phyloP scores from a whole-genome alignment of 176 grass and related monocot genomes.

The Secale cereale region DNA sequence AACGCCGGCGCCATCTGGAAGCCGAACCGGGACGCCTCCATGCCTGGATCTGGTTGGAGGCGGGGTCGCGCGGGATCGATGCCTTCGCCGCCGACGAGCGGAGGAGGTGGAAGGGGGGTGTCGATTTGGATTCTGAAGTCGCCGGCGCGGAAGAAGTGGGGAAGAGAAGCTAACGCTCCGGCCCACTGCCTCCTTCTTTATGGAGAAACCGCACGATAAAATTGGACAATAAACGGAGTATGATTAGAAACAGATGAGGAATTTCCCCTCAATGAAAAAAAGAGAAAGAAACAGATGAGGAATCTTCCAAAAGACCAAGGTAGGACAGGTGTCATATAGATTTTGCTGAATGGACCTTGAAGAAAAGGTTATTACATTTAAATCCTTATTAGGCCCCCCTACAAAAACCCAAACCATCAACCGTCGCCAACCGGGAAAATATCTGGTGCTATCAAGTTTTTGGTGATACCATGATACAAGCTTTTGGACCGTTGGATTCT shows the following conservation, averaged over 20 bases:
- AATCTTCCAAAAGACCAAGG: not conserved
- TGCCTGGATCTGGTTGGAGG: not conserved
- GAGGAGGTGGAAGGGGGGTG: too few species aligned
- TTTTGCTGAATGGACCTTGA: not conserved
- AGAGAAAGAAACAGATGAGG: not conserved
- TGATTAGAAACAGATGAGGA: not conserved
- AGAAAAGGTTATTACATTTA: not conserved
- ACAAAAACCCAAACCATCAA: too few species aligned
- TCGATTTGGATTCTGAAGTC: not conserved
- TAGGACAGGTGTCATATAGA: not conserved
- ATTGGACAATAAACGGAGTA: not conserved
- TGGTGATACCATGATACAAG: too few species aligned
- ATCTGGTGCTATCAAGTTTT: too few species aligned
- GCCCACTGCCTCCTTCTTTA: not conserved
- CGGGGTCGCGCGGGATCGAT: not conserved
- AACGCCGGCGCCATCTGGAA: not conserved
- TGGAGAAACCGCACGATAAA: not conserved
- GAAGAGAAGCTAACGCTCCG: not conserved
- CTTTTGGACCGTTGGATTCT: too few species aligned
- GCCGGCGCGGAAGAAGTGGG: not conserved
- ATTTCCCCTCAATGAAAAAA: too few species aligned
- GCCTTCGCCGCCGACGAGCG: not conserved
- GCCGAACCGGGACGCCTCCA: conserved; percentile 14
- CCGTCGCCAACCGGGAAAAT: too few species aligned
- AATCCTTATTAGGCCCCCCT: not conserved